These are phyloP conservation scores for Ophiognomonia clavigignenti-juglandacearum DNA, from an alignment of 2,329 filamentous ascomycete genomes.

Conservation along the genomic window DNA sequence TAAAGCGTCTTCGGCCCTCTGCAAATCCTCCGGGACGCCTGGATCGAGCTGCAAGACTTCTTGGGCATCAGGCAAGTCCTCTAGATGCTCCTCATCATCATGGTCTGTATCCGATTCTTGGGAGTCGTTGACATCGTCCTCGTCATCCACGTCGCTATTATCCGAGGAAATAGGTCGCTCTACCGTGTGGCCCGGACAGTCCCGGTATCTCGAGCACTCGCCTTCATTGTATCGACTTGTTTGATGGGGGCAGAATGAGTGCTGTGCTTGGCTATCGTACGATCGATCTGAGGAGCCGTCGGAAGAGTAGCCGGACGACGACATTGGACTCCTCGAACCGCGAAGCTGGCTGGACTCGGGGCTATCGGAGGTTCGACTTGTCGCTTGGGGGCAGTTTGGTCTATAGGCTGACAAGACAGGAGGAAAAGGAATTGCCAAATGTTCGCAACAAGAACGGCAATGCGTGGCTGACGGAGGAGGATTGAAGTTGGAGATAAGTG, in stretches of 20 bases:
- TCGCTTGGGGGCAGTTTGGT: constrained; percentile 4
- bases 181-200: constrained; percentile 43
- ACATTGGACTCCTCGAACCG: constrained; percentile 12
- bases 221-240: constrained; percentile 33
- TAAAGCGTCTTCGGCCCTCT: background rate
- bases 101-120: background rate
- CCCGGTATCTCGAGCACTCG: constrained; percentile 43
- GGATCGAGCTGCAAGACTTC: constrained; percentile 12
- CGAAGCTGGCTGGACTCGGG: background rate
- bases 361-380: constrained; percentile 1
- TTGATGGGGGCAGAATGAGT: constrained; percentile 32
- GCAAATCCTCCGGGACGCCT: background rate
- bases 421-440: too few relatives aligned
- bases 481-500: too few relatives aligned
- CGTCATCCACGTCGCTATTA: constrained; percentile 5
- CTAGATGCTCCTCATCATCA: background rate
- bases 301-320: constrained; percentile 13
- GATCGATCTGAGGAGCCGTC: constrained; percentile 4
- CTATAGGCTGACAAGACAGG: too few relatives aligned
- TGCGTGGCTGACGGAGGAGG: too few relatives aligned
- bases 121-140: background rate
- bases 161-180: constrained; percentile 27
- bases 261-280: background rate
- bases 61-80: background rate
- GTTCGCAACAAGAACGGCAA: too few relatives aligned